These are phyloP conservation scores for Monosporascus sp. DNA, from an alignment of 2,329 filamentous ascomycete species.

Conservation along the genomic window DNA sequence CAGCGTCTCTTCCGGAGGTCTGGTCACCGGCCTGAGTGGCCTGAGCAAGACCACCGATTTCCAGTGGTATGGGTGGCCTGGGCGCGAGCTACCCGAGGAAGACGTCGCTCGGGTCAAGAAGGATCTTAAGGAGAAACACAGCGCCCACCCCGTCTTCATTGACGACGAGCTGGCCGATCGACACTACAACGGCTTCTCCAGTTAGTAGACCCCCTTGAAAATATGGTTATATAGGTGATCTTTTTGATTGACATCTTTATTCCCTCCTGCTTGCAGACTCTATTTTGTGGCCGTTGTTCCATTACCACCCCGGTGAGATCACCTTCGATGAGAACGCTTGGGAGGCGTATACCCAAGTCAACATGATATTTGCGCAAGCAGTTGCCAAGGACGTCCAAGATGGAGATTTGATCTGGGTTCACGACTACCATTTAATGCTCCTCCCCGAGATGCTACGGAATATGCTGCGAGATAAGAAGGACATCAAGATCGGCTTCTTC, in stretches of 20 bases:
- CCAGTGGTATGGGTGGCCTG: conserved; percentile 98
- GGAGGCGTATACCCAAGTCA: conserved; percentile 89
- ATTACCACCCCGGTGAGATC: conserved; percentile 97
- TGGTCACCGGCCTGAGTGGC: conserved; percentile 90
- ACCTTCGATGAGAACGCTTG: conserved; percentile 95
- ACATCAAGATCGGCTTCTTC: conserved; percentile 98
- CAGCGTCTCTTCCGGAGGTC: conserved; percentile 92
- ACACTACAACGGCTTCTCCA: conserved; percentile 98
- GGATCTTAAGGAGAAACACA: conserved; percentile 79
- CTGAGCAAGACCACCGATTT: conserved; percentile 89
- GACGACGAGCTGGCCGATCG: conserved; percentile 88
- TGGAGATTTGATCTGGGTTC: conserved; percentile 94
- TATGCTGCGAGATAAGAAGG: conserved; percentile 74
- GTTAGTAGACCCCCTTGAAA: conserved; percentile 45
- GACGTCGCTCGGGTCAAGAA: conserved; percentile 71
- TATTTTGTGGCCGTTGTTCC: conserved; percentile 97
- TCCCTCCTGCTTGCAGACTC: conserved; percentile 55
- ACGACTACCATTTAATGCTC: conserved; percentile 98
- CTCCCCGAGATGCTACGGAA: conserved; percentile 92
- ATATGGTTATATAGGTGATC: background rate
- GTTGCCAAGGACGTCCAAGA: conserved; percentile 85
- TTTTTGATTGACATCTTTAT: conserved; percentile 7
- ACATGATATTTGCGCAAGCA: conserved; percentile 83
- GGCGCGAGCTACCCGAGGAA: conserved; percentile 80
- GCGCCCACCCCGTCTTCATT: conserved; percentile 87